These are phyloP conservation scores for Torulaspora pretoriensis DNA, from an alignment of 1,139 yeast genomes.

Conservation along the genomic window DNA sequence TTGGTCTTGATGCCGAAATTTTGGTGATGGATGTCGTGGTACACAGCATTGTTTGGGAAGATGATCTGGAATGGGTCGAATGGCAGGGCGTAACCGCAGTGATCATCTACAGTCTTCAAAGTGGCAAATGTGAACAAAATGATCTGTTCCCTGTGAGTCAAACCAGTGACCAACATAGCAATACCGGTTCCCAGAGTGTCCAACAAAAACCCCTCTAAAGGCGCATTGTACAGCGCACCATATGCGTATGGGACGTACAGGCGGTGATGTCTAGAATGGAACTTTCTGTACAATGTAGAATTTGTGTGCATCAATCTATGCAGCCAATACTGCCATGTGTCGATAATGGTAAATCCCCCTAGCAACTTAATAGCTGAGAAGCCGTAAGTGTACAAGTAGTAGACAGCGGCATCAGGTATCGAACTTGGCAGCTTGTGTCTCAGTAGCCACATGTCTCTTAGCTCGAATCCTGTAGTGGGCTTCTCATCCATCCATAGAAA, in stretches of 20 bases:
- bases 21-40: slow-evolving; percentile 97
- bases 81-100: slow-evolving; percentile 92
- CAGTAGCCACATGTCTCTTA: slow-evolving; percentile 61
- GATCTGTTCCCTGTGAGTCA: slow-evolving; percentile 73
- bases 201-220: slow-evolving; percentile 85
- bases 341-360: slow-evolving; percentile 70
- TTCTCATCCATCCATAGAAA: slow-evolving; percentile 56
- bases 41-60: slow-evolving; percentile 92
- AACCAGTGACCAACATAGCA: slow-evolving; percentile 58
- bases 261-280: slow-evolving; percentile 93
- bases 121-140: slow-evolving; percentile 82
- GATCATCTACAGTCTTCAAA: slow-evolving; percentile 95
- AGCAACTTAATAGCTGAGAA: slow-evolving; percentile 53
- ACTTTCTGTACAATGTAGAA: slow-evolving; percentile 65
- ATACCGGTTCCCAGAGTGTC: slow-evolving; percentile 92
- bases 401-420: slow-evolving; percentile 46
- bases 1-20: slow-evolving; percentile 90
- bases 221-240: slow-evolving; percentile 93
- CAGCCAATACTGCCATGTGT: slow-evolving; percentile 90
- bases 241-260: slow-evolving; percentile 93
- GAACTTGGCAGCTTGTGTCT: slow-evolving; percentile 42
- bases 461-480: slow-evolving; percentile 72
- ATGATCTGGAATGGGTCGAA: slow-evolving; percentile 81
- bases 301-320: slow-evolving; percentile 87
- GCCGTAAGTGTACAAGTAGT: slow-evolving; percentile 54